Conservation (phyloP, 305 asterid species). For the Solanum chacoense region DNA sequence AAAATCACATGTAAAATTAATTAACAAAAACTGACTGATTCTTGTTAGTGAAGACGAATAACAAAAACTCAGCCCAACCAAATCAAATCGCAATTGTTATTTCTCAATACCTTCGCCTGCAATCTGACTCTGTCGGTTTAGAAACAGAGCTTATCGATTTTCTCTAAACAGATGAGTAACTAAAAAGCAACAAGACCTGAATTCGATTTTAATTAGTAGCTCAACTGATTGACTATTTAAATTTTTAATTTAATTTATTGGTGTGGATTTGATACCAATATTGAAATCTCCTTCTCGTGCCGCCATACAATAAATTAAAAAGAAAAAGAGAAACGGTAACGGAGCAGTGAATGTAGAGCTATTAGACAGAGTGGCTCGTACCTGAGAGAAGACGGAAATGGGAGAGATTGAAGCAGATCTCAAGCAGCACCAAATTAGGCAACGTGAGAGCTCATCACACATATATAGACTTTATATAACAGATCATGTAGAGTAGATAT, state of each 20-base stretch:
- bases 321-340: neutral
- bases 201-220: neutral
- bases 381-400: neutral
- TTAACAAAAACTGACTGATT: neutral
- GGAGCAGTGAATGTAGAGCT: neutral
- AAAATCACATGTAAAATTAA: neutral
- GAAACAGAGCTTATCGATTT: neutral
- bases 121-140: neutral
- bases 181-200: neutral
- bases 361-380: neutral
- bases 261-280: neutral
- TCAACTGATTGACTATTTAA: fast-evolving
- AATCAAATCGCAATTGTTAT: neutral
- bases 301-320: neutral
- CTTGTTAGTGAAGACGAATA: neutral
- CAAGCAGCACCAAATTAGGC: neutral
- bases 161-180: neutral
- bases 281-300: neutral
- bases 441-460: neutral
- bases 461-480: neutral
- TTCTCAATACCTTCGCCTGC: neutral
- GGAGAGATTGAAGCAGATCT: neutral
- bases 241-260: too few relatives aligned
- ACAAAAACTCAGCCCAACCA: neutral
- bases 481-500: neutral